These are phyloP conservation scores for Urochloa ruziziensis DNA, from an alignment of 176 grass and related monocot genomes.

Conservation along the genomic window DNA sequence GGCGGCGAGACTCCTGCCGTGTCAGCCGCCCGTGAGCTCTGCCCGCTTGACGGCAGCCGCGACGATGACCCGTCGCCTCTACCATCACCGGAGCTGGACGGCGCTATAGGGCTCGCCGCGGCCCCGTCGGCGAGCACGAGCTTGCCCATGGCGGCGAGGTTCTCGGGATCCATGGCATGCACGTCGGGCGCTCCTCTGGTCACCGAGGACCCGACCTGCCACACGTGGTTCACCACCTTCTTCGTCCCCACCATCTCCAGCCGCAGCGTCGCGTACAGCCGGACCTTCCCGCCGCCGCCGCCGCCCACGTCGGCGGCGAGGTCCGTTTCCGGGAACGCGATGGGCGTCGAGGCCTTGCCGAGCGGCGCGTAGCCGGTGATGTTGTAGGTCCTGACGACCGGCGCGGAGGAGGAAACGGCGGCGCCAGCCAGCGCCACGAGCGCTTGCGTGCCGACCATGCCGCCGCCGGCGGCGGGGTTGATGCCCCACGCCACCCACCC, in stretches of 20 bases:
- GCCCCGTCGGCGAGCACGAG: neutral
- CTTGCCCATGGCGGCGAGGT: neutral
- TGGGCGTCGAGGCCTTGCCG: neutral
- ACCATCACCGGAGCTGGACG: neutral
- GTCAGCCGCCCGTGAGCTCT: neutral
- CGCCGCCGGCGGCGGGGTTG: neutral
- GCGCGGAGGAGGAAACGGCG: neutral
- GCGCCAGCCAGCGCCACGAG: neutral
- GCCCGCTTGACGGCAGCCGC: neutral
- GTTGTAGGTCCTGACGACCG: constrained; percentile 5
- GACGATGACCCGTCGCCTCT: neutral
- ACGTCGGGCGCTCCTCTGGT: neutral
- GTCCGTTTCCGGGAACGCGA: neutral
- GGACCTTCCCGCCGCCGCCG: neutral
- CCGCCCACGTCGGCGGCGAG: neutral
- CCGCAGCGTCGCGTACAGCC: constrained; percentile 3
- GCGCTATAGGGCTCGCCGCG: neutral
- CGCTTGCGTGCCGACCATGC: constrained; percentile 5
- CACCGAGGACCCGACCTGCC: constrained; percentile 11
- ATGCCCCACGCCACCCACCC: constrained; percentile 17
- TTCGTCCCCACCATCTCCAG: neutral
- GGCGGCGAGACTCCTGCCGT: neutral
- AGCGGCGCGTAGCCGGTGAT: neutral
- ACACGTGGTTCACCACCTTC: neutral
- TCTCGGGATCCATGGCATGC: neutral